Percentiles rank a stretch among this genome's conserved stretches.
These are phyloP conservation scores for Colletotrichum nymphaeae DNA, from an alignment of 2,329 filamentous ascomycete species.

Conservation along the genomic window DNA sequence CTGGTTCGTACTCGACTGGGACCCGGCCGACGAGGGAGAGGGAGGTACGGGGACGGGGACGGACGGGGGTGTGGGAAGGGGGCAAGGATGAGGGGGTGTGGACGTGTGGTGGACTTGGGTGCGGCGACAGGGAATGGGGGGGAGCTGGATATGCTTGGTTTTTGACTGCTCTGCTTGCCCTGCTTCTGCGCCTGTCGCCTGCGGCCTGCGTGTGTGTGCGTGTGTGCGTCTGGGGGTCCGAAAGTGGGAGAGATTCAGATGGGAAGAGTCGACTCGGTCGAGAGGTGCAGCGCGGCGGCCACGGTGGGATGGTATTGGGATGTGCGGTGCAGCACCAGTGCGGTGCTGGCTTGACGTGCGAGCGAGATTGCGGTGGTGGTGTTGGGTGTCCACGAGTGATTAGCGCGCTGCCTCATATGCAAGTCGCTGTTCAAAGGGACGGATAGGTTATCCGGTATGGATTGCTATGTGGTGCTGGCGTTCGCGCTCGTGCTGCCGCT, in stretches of 20 bases:
- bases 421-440: neutral
- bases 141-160: slow-evolving; percentile 22
- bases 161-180: slow-evolving; percentile 3
- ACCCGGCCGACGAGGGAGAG: slow-evolving; percentile 27
- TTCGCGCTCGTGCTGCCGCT: slow-evolving; percentile 22
- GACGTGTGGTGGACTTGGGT: slow-evolving; percentile 26
- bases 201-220: neutral
- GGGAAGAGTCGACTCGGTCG: too few relatives aligned
- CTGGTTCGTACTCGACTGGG: slow-evolving; percentile 20
- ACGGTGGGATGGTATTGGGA: neutral
- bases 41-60: slow-evolving; percentile 23
- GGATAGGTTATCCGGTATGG: neutral
- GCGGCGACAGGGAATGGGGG: slow-evolving; percentile 29
- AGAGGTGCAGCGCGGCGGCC: neutral
- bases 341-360: neutral
- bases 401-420: neutral
- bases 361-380: neutral
- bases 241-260: neutral
- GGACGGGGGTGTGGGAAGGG: slow-evolving; percentile 14
- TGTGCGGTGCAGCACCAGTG: neutral
- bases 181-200: neutral
- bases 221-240: neutral
- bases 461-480: neutral
- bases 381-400: neutral
- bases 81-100: slow-evolving; percentile 16